Evolutionary conservation across 768 basidiomycete species (phyloP), one percentile per base, ranked within the genome.

Genomic region (Pisolithus tinctorius): DNA sequence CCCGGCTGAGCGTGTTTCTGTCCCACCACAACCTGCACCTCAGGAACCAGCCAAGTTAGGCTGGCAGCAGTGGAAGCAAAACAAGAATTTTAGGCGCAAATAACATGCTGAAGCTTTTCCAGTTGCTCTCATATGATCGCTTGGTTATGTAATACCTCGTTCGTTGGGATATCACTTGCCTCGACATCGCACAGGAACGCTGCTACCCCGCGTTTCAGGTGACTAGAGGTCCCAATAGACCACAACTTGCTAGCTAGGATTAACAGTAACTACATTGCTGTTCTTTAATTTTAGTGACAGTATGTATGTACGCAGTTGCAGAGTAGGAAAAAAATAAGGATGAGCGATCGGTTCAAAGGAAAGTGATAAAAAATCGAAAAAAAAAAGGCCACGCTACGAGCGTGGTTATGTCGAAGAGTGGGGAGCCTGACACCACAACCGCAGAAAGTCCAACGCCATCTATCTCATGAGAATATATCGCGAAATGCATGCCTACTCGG

Each of bases 11-110:
- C 54, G 48, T 38, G 36, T 45, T 27, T 13, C 49, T 37, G 13
- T 13, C 14, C 11, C 46, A 16, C 47, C 36, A 10, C 57, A 47
- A 47, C 58, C 47, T 46, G 52, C 45, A 38, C 59, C 52, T 13
- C 40, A 49, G 20, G 53, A 46, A 17, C 57, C 61, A 6, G 17
- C 44, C 20, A 66, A 70, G 44, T 73, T 76, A 23, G 78, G 74
- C 38, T 83, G 82, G 82, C 80, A 82, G 63, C 76, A 82, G 49
- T 83, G 69, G 63, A 66, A 65, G 34, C 63, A 62, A 50, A 61
- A 56, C 44, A 57, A 26, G 11, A 48, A 45, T 6, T 52, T 54
- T 11, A 60, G 44, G 47, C 64, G 58, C 47, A 61, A 43, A 48
- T 68, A 53, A 57, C 38, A 37, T 51, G 20, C 11, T 4, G 34